phyloP scores from a whole-genome alignment of 331 rosid species.

The Rosa hybrid region DNA sequence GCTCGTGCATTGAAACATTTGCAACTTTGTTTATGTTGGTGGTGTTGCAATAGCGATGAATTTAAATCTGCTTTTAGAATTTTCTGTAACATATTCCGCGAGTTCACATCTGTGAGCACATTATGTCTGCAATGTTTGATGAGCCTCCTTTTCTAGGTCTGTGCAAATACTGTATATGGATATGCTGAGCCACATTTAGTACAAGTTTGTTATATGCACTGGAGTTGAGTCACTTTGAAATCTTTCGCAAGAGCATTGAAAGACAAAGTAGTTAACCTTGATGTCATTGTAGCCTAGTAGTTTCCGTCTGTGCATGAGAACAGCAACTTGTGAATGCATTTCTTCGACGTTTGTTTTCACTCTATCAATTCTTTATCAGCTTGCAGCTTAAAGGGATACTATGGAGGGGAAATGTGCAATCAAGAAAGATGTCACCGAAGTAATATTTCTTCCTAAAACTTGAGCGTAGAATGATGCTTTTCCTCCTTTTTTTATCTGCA shows the following conservation, averaged over 20 bases:
- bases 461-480: neutral
- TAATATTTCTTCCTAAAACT: constrained; percentile 19
- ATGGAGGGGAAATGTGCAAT: constrained; percentile 64
- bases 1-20: neutral
- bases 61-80: neutral
- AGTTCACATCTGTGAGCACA: no score
- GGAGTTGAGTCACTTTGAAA: no score
- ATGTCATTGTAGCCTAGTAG: neutral
- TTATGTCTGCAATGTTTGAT: no score
- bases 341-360: no score
- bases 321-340: no score
- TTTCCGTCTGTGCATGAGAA: neutral
- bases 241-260: no score
- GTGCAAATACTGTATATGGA: no score
- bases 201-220: no score
- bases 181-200: no score
- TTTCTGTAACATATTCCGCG: no score
- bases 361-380: neutral
- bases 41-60: neutral
- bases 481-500: neutral
- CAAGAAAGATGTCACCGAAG: constrained; percentile 76
- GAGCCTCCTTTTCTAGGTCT: no score
- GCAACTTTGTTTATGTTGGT: neutral
- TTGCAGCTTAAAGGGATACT: constrained; percentile 24
- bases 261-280: no score